Conservation (phyloP, 106 monocot genomes). For the Allium sativum region DNA sequence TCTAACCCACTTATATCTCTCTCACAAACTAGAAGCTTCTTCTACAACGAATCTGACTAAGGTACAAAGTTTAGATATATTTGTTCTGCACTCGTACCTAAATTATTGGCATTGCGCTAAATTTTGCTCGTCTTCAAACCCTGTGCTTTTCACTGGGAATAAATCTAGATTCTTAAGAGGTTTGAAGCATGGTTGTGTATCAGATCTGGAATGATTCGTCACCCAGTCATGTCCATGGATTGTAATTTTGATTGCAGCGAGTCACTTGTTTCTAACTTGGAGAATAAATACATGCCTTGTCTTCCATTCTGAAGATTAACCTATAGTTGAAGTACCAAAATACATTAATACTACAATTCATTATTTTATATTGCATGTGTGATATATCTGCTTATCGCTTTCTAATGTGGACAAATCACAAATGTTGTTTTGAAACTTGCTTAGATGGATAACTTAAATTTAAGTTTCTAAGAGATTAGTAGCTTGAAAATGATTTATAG, state of each 20-base stretch:
- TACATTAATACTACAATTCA: no score
- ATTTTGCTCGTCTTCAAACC: constrained; percentile 43
- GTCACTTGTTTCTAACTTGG: constrained; percentile 22
- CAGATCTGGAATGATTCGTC: background rate
- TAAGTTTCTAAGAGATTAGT: no score
- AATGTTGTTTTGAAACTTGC: no score
- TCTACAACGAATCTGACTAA: background rate
- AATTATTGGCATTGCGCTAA: constrained; percentile 44
- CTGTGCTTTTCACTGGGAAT: constrained; percentile 54
- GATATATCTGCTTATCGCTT: no score
- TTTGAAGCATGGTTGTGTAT: constrained; percentile 18
- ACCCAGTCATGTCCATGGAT: constrained; percentile 4
- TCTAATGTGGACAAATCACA: no score
- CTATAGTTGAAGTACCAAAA: background rate
- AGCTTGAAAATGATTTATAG: no score
- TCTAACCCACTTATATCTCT: no score
- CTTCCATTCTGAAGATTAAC: constrained; percentile 13
- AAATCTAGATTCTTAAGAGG: constrained; percentile 59
- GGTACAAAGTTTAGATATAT: background rate
- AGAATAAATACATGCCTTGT: constrained; percentile 27
- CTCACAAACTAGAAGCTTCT: background rate
- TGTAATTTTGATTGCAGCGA: background rate
- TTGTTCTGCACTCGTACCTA: background rate
- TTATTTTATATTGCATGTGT: no score
- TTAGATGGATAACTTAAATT: no score